Evolutionary conservation across 2,329 filamentous ascomycete species (phyloP), one percentile per base, ranked within the genome.

Genomic region (Orbilia javanica): DNA sequence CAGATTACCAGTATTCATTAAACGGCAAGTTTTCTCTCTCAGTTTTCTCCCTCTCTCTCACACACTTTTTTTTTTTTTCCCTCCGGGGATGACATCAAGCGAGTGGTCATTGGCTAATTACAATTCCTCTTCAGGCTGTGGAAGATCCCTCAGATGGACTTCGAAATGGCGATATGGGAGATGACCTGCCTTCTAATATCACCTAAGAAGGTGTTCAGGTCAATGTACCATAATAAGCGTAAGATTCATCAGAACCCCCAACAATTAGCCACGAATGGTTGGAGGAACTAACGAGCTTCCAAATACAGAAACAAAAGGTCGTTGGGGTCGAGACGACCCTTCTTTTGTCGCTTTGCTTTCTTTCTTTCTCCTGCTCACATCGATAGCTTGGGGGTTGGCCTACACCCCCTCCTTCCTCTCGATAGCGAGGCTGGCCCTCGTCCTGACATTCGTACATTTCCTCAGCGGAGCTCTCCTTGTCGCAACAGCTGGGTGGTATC

Each of bases 71-170:
- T 15, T 42, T 42, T 18, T 4, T 36, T 36, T 39, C 11, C 48
- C 39, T 25, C 34, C 39, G 22, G 52, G 39, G 57, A 22, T 25
- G 18, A 50, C 18, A 42, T 60, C 55, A 27, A 7, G n/a, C 53
- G 48, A 20, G 3, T 27, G n/a, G 10, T 46, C n/a, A 25, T 57
- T 60, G 55, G 44, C 66, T 77, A 60, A 77, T 20, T 52, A 42
- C 34, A 4, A 5, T 25, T 76, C n/a, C 7, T 15, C 4, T 66
- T 15, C 53, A 87, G 87, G 73, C 84, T 91, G 62, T 91, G 91
- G 87, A 92, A 92, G 83, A 91, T 91, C 82, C 89, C 90, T 10
- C 90, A 91, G 81, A 91, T 92, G 90, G 90, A 92, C 85, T 92
- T 92, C 82, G 90, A 92, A 83, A 90, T 91, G 86, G 90, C 90